Evolutionary conservation across 2,329 filamentous ascomycete species (phyloP).

Genomic region (Magnaporthiopsis incrustans): DNA sequence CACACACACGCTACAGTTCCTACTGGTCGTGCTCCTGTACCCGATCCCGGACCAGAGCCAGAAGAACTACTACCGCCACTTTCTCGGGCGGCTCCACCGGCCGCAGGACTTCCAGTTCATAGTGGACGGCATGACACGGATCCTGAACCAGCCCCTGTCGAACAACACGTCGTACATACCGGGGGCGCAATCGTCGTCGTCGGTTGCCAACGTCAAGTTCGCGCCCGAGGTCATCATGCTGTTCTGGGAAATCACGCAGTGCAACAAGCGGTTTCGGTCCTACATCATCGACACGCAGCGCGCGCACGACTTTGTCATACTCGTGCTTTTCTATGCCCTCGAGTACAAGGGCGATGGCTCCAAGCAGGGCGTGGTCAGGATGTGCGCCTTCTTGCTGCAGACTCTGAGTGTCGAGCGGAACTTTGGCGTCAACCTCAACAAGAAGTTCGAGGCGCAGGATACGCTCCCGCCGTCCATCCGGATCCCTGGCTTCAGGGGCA

Average conservation of each 20-base stretch:
- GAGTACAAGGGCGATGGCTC: constrained; percentile 80
- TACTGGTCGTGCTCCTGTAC: constrained; percentile 80
- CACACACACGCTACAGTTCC: constrained; percentile 82
- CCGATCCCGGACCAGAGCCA: constrained; percentile 67
- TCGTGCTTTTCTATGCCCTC: constrained; percentile 86
- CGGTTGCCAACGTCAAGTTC: constrained; percentile 46
- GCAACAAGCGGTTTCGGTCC: constrained; percentile 92
- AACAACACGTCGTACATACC: constrained; percentile 83
- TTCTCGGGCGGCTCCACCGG: constrained; percentile 79
- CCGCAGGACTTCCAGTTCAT: constrained; percentile 98
- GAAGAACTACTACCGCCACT: constrained; percentile 93
- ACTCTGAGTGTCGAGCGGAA: constrained; percentile 88
- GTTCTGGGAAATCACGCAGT: constrained; percentile 95
- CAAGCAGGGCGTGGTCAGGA: constrained; percentile 86
- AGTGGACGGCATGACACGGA: constrained; percentile 85
- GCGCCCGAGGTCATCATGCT: constrained; percentile 94
- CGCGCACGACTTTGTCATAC: constrained; percentile 84
- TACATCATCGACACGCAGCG: constrained; percentile 96
- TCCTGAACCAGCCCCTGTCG: constrained; percentile 87
- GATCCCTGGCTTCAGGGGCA: constrained; percentile 76
- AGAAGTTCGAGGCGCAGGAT: constrained; percentile 80
- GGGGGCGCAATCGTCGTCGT: constrained; percentile 65
- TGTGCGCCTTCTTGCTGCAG: constrained; percentile 96
- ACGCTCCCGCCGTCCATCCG: constrained; percentile 75
- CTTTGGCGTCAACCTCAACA: constrained; percentile 86